phyloP scores from a whole-genome alignment of 2,329 filamentous ascomycete species.

The Alternaria rosae region DNA sequence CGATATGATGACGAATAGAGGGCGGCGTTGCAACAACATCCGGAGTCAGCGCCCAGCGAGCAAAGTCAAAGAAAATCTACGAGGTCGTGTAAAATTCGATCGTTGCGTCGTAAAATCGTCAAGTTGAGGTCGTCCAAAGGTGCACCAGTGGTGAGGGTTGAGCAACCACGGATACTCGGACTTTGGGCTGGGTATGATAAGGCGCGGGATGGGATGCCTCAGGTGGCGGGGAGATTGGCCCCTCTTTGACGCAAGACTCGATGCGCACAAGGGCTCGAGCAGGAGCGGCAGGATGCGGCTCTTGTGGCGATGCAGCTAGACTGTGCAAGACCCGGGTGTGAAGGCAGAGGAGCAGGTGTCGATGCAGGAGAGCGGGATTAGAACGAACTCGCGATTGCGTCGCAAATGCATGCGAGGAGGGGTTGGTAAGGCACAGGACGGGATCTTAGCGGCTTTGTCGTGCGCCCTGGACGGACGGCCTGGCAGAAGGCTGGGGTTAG shows the following conservation, averaged over 20 bases:
- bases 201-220: constrained; percentile 28
- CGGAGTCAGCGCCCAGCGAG: constrained; percentile 33
- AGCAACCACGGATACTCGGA: constrained; percentile 39
- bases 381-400: constrained; percentile 37
- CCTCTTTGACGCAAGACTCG: constrained; percentile 30
- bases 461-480: constrained; percentile 32
- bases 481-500: constrained; percentile 37
- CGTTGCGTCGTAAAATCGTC: constrained; percentile 29
- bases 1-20: constrained; percentile 46
- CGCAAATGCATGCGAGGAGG: constrained; percentile 41
- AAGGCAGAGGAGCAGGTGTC: constrained; percentile 26
- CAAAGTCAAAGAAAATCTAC: constrained; percentile 13
- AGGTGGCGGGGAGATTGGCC: constrained; percentile 33
- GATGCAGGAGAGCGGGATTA: constrained; percentile 34
- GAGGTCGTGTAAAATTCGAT: constrained; percentile 2
- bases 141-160: constrained; percentile 27
- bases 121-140: constrained; percentile 17
- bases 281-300: constrained; percentile 38
- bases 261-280: constrained; percentile 41
- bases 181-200: constrained; percentile 36
- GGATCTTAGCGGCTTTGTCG: constrained; percentile 38
- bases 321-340: constrained; percentile 26
- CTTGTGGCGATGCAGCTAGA: constrained; percentile 26
- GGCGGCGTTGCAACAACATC: constrained; percentile 46
- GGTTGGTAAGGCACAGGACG: constrained; percentile 34